Conservation (phyloP, 2,329 filamentous ascomycete genomes). For the Monilinia polystroma region DNA sequence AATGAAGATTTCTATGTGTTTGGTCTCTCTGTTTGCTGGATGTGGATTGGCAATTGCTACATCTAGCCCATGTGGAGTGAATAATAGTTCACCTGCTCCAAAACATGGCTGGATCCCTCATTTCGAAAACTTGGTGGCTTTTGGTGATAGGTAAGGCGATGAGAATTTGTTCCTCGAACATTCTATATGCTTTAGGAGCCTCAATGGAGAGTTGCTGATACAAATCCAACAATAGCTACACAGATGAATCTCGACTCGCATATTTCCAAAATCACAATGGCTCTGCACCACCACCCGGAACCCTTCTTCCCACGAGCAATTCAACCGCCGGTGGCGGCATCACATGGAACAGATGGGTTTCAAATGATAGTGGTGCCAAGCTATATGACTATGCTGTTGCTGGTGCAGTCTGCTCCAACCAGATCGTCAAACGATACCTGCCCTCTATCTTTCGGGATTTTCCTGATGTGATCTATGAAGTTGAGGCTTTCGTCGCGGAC, state of each 20-base stretch:
- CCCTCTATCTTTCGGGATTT: slow-evolving; percentile 53
- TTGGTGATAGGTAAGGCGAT: slow-evolving; percentile 64
- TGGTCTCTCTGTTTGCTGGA: neutral
- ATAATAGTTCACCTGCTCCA: neutral
- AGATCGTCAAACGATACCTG: slow-evolving; percentile 58
- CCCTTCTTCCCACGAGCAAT: slow-evolving; percentile 47
- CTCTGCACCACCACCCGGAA: slow-evolving; percentile 60
- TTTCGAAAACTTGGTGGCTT: slow-evolving; percentile 65
- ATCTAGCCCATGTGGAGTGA: neutral
- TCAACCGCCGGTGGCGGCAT: slow-evolving; percentile 63
- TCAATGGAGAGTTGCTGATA: neutral
- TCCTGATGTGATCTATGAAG: slow-evolving; percentile 62
- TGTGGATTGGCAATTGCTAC: neutral
- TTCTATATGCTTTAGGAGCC: no score
- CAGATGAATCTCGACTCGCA: slow-evolving; percentile 65
- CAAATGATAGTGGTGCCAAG: slow-evolving; percentile 55
- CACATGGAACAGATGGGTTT: slow-evolving; percentile 67
- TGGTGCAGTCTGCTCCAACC: slow-evolving; percentile 71
- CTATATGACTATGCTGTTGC: slow-evolving; percentile 69
- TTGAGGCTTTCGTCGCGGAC: slow-evolving; percentile 57
- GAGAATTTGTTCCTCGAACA: neutral
- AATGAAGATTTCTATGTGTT: slow-evolving; percentile 14
- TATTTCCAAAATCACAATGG: slow-evolving; percentile 63
- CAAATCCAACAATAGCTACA: slow-evolving; percentile 51
- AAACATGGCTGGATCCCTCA: slow-evolving; percentile 41